phyloP scores from a whole-genome alignment of 768 basidiomycete species.

The Lepiota subincarnata region DNA sequence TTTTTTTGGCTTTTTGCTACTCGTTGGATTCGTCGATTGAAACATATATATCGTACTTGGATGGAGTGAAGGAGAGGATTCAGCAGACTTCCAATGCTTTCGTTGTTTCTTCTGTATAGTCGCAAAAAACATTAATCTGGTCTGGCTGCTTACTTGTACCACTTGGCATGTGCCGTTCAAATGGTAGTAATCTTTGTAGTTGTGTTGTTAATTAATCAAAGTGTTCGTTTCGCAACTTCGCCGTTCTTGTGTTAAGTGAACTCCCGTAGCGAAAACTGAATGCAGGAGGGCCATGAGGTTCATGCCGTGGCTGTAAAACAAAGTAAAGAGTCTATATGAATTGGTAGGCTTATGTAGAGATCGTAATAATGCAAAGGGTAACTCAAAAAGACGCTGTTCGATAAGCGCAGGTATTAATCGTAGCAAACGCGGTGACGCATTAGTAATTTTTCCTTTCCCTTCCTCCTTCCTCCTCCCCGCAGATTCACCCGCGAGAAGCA shows the following conservation, averaged over 20 bases:
- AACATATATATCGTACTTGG: neutral
- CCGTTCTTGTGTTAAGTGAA: too few relatives aligned
- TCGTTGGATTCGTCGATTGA: conserved; percentile 15
- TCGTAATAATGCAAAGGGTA: conserved; percentile 1
- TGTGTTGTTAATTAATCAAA: neutral
- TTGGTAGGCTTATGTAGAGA: neutral
- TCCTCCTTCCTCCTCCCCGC: neutral
- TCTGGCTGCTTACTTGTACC: too few relatives aligned
- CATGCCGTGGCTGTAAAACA: too few relatives aligned
- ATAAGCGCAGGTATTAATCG: neutral
- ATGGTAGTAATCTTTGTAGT: neutral
- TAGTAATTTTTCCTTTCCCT: neutral
- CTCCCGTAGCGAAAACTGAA: too few relatives aligned
- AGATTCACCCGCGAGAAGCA: too few relatives aligned
- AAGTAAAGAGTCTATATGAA: neutral
- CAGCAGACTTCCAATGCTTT: too few relatives aligned
- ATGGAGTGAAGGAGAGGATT: too few relatives aligned
- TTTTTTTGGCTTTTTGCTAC: neutral
- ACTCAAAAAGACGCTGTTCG: neutral
- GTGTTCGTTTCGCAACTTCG: too few relatives aligned
- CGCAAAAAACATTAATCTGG: too few relatives aligned
- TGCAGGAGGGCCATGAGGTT: neutral
- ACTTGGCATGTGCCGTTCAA: too few relatives aligned
- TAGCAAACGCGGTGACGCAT: neutral
- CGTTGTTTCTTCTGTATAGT: too few relatives aligned